Percentiles rank a stretch among this genome's conserved stretches.
Evolutionary conservation across 768 basidiomycete species (phyloP).

Genomic region (Paxillus involutus): DNA sequence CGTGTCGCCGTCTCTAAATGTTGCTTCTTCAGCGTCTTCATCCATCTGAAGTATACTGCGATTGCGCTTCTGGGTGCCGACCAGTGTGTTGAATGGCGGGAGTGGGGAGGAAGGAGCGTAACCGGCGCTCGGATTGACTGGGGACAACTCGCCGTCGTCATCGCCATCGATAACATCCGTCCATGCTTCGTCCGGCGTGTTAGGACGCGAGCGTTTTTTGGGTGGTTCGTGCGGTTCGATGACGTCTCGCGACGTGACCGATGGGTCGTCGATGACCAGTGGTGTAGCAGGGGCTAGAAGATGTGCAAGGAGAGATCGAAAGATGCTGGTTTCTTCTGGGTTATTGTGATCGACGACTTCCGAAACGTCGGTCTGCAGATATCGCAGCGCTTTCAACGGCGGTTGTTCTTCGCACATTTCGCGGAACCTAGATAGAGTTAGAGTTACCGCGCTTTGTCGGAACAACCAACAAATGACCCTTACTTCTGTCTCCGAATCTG

Average conservation of each 20-base stretch:
- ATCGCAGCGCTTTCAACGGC: slow-evolving; percentile 61
- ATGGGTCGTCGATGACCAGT: not conserved
- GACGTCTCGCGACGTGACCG: slow-evolving; percentile 12
- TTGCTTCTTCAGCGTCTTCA: slow-evolving; percentile 28
- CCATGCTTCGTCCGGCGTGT: slow-evolving; percentile 41
- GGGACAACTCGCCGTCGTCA: slow-evolving; percentile 12
- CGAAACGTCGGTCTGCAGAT: slow-evolving; percentile 69
- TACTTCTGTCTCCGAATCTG: slow-evolving; percentile 73
- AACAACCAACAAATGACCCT: slow-evolving; percentile 14
- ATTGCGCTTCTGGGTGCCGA: slow-evolving; percentile 18
- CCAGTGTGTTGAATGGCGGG: not conserved
- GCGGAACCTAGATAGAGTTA: slow-evolving; percentile 55
- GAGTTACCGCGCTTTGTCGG: not conserved
- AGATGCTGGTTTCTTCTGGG: slow-evolving; percentile 56
- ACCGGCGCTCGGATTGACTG: too few species aligned
- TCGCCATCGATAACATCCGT: slow-evolving; percentile 42
- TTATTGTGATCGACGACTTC: slow-evolving; percentile 70
- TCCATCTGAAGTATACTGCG: slow-evolving; percentile 25
- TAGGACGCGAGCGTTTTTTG: slow-evolving; percentile 45
- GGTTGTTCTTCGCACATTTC: slow-evolving; percentile 72
- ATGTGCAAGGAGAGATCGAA: slow-evolving; percentile 66
- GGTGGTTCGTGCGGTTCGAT: slow-evolving; percentile 33
- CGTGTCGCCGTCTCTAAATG: slow-evolving; percentile 26
- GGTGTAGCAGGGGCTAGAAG: slow-evolving; percentile 45
- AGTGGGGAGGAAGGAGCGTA: too few species aligned